Evolutionary conservation across 306 rosid genomes (phyloP), one percentile per base, ranked within the genome.

Genomic region (Clitoria ternatea): DNA sequence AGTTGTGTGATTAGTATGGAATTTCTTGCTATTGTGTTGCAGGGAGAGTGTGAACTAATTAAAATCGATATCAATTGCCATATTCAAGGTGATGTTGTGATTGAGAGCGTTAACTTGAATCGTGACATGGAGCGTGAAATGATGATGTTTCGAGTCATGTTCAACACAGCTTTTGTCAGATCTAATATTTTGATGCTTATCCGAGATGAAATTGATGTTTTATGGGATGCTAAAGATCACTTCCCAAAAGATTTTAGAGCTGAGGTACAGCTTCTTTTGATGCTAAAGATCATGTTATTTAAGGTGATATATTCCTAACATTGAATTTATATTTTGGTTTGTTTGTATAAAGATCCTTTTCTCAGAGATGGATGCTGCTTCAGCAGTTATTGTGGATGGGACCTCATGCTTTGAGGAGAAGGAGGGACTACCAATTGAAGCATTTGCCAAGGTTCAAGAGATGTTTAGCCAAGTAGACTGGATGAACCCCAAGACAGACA

Each of bases 381-480:
- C 92, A 24, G 78, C 80, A 35, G 70, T 83, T 56, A 73, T 77
- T 60, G 79, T 47, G 4, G 78, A 70, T 50, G 78, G 81, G 44
- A 59, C 77, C 59, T 85, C 87, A 45, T 87, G 90, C 80, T 84
- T 94, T 47, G 98, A 85, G 77, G 98, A 87, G 70, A 84, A 86
- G 76, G 97, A 84, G 72, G 97, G 97, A 39, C 95, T 94, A 45
- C 98, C 98, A 1, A 67, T 84, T 53, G 98, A 94, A 82, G 98
- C 97, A 76, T 94, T 94, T 81, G 85, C 91, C 66, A 92, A 84
- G 82, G 98, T 90, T 76, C 97, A 91, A 79, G 97, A 91, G 83
- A 82, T 91, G 62, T 94, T 94, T 75, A 94, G 79, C 80, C 74
- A 85, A 30, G 96, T 87, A 76, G 97, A 94, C 82, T 94, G 98